Base-by-base conservation (phyloP, 805 yeast genomes). In the Novakomyces olei region DNA sequence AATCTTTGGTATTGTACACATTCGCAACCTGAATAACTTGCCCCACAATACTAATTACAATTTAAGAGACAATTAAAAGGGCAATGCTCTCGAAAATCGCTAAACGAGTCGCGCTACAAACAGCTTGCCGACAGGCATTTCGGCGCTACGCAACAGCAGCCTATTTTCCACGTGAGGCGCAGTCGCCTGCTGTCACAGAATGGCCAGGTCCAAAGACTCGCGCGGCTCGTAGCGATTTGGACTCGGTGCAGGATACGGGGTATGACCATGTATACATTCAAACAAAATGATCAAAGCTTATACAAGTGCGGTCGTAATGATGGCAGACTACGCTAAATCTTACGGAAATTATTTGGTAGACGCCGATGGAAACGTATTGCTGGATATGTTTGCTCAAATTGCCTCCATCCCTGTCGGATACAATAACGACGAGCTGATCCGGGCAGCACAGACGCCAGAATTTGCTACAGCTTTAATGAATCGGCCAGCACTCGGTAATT, bases 361-460 rank as follows among this genome's bases (percentile, higher is more conserved):
- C 46, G 75, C 63, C 20, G 92, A 78, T 46, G 92, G 91, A 30
- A 78, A 79, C 60, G 48, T 56, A 24, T 58, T 63, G 47, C 65
- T 78, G 45, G 92, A 78, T 50, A 69, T 70, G 26, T 78, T 77
- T 48, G 75, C 79, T 29, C 92, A 77, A 58, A 75, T 77, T 44
- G 78, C 92, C 8, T 77, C 91, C 9, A 76, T 77, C 42, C 73
- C 88, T 12, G 61, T 77, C 38, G 92, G 92, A 31, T 77, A 77
- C 67, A 77, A 78, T 61, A 73, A 77, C 59, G 91, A 91, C 15
- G 72, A 66, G 27, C 60, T 77, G 41, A 58, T 65, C 33, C 66
- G 69, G 54, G 68, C 68, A 33, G 85, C 88, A 32, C 61, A 61
- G 48, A 64, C 78, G 24, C 73, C 67, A 37, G 72, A 64, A 44